These are phyloP conservation scores for Mrakia blollopis DNA, from an alignment of 768 basidiomycete genomes.

Conservation along the genomic window DNA sequence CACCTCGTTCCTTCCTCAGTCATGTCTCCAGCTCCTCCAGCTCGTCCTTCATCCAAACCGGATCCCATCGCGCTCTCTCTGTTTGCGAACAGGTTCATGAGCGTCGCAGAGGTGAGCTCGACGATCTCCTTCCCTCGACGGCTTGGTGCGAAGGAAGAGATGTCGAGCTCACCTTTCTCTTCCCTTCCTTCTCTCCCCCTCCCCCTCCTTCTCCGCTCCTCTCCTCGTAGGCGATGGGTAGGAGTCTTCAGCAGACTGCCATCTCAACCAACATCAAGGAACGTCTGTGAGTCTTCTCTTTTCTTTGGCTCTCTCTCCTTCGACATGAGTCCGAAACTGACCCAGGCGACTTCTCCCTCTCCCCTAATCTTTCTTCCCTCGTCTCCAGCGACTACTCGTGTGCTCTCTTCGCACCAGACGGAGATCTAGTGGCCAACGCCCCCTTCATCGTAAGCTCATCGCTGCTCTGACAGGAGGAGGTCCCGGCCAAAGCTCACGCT, in stretches of 20 bases:
- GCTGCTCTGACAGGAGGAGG: too few species aligned
- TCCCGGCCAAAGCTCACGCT: too few species aligned
- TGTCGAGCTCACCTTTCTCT: not conserved
- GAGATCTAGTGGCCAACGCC: constrained; percentile 39
- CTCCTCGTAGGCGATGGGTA: constrained; percentile 29
- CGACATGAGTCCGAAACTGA: too few species aligned
- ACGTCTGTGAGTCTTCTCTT: too few species aligned
- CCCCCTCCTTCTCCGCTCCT: too few species aligned
- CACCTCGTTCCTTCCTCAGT: not conserved
- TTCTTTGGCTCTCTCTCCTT: too few species aligned
- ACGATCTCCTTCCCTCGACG: not conserved
- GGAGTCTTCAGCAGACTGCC: constrained; percentile 20
- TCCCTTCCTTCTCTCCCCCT: not conserved
- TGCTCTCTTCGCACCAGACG: constrained; percentile 38
- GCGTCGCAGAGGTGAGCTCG: constrained; percentile 20
- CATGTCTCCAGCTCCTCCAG: constrained; percentile 17
- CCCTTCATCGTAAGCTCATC: constrained; percentile 9
- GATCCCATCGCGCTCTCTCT: constrained; percentile 85
- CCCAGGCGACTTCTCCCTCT: too few species aligned
- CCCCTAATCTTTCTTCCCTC: too few species aligned
- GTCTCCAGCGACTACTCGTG: constrained; percentile 35
- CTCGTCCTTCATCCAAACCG: constrained; percentile 43
- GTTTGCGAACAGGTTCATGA: constrained; percentile 68
- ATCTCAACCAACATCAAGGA: constrained; percentile 23
- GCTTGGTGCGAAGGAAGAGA: not conserved